phyloP scores from a whole-genome alignment of 2,329 filamentous ascomycete genomes.

The Trichoderma oligosporum region DNA sequence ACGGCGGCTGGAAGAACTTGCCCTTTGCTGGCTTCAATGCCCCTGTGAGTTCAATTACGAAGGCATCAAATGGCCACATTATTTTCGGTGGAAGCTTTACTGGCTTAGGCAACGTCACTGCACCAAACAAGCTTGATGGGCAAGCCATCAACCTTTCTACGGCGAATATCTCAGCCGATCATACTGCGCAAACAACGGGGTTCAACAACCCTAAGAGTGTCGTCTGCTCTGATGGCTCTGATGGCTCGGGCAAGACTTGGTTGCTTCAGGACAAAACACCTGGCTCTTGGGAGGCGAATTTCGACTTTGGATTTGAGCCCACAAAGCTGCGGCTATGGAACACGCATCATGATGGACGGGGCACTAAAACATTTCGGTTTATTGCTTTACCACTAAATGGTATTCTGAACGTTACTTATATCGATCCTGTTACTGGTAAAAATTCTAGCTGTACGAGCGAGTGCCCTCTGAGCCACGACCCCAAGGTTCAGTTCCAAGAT shows the following conservation, averaged over 20 bases:
- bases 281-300: conserved; percentile 80
- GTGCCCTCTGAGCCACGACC: conserved; percentile 77
- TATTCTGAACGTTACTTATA: conserved; percentile 94
- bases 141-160: conserved; percentile 81
- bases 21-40: conserved; percentile 95
- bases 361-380: conserved; percentile 84
- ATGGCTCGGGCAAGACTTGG: conserved; percentile 76
- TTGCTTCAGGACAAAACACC: conserved; percentile 65
- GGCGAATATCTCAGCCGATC: conserved; percentile 67
- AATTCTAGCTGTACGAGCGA: conserved; percentile 71
- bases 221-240: conserved; percentile 66
- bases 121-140: conserved; percentile 61
- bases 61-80: conserved; percentile 75
- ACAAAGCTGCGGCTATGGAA: conserved; percentile 87
- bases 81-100: conserved; percentile 91
- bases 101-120: conserved; percentile 75
- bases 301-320: conserved; percentile 79
- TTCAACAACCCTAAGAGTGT: conserved; percentile 77
- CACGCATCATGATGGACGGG: conserved; percentile 75
- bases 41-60: conserved; percentile 79
- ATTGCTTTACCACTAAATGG: conserved; percentile 81
- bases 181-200: conserved; percentile 57
- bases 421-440: conserved; percentile 66
- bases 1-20: conserved; percentile 69
- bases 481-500: conserved; percentile 69